Percentiles rank a stretch among this genome's conserved stretches.
Conservation (phyloP, 441 rosid genomes). For the Erodium moschatum region DNA sequence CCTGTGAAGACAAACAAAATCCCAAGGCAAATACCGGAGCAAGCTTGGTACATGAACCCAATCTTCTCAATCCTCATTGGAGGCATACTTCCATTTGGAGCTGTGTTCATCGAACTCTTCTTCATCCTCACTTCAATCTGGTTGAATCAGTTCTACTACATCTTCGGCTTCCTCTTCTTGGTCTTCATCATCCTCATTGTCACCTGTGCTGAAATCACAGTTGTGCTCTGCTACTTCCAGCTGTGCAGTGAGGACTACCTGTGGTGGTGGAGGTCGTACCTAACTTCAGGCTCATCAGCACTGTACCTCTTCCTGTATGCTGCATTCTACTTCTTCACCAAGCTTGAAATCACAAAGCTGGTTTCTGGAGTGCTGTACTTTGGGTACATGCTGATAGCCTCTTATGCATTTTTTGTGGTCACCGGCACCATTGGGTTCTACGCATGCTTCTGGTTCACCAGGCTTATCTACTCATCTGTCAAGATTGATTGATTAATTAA, state of each 20-base stretch:
- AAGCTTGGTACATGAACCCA: too few species aligned
- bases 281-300: slow-evolving; percentile 89
- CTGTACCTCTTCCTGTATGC: slow-evolving; percentile 85
- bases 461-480: slow-evolving; percentile 63
- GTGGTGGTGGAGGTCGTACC: slow-evolving; percentile 98
- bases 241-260: slow-evolving; percentile 50
- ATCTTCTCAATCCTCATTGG: too few species aligned
- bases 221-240: slow-evolving; percentile 59
- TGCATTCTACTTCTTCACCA: slow-evolving; percentile 75
- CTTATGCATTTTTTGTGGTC: slow-evolving; percentile 68
- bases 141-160: slow-evolving; percentile 75
- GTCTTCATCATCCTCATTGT: slow-evolving; percentile 71
- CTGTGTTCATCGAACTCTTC: slow-evolving; percentile 76
- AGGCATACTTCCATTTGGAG: slow-evolving; percentile 27
- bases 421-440: slow-evolving; percentile 81
- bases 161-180: slow-evolving; percentile 81
- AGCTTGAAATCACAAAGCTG: slow-evolving; percentile 81
- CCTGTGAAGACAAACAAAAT: slow-evolving; percentile 9
- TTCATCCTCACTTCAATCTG: slow-evolving; percentile 36
- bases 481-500: slow-evolving; percentile 86
- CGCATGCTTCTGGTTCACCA: slow-evolving; percentile 31
- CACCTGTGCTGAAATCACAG: slow-evolving; percentile 84
- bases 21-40: too few species aligned
- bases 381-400: slow-evolving; percentile 75
- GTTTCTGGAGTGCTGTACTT: slow-evolving; percentile 72